A percentile compares a stretch with the other conserved stretches of the same genome.
Conservation (phyloP, 2,329 filamentous ascomycete species). For the Aspergillus fischeri region DNA sequence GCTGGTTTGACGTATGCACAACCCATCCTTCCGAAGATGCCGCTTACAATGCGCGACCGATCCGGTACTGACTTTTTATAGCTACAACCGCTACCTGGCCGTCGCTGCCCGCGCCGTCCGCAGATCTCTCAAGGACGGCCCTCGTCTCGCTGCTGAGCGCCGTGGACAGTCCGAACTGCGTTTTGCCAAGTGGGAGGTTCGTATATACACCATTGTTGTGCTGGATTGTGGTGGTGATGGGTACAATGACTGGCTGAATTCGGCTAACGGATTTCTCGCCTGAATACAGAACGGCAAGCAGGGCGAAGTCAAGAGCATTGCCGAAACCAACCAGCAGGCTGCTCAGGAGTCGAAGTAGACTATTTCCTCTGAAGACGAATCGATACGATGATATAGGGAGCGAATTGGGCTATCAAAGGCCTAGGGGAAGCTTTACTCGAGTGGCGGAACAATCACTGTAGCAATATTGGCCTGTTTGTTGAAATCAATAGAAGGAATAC, state of each 20-base stretch:
- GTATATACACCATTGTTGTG: slow-evolving; percentile 36
- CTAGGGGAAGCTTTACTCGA: slow-evolving; percentile 15
- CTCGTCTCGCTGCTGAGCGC: slow-evolving; percentile 81
- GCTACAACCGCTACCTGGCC: slow-evolving; percentile 99
- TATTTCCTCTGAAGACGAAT: slow-evolving; percentile 12
- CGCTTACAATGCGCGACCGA: slow-evolving; percentile 1
- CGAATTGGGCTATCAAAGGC: slow-evolving; percentile 11
- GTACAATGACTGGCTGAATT: slow-evolving; percentile 5
- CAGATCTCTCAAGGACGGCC: slow-evolving; percentile 93
- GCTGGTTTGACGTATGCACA: slow-evolving; percentile 83
- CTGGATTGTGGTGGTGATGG: neutral
- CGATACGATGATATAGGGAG: slow-evolving; percentile 18
- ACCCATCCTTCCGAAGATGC: slow-evolving; percentile 21
- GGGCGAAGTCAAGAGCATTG: slow-evolving; percentile 74
- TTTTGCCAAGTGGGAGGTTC: slow-evolving; percentile 94
- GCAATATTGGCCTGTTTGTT: slow-evolving; percentile 32
- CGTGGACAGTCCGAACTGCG: slow-evolving; percentile 84
- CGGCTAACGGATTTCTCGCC: slow-evolving; percentile 28
- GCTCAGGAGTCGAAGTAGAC: slow-evolving; percentile 42
- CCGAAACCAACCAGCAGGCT: slow-evolving; percentile 48
- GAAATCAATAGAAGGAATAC: slow-evolving; percentile 27
- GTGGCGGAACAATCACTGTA: slow-evolving; percentile 32
- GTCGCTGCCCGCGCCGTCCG: slow-evolving; percentile 92
- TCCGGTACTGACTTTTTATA: slow-evolving; percentile 44
- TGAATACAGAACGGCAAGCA: slow-evolving; percentile 84